Evolutionary conservation across 73 alveolate genomes (phyloP), one percentile per base, ranked within the genome.

Genomic region (Paramecium pentaurelia): DNA sequence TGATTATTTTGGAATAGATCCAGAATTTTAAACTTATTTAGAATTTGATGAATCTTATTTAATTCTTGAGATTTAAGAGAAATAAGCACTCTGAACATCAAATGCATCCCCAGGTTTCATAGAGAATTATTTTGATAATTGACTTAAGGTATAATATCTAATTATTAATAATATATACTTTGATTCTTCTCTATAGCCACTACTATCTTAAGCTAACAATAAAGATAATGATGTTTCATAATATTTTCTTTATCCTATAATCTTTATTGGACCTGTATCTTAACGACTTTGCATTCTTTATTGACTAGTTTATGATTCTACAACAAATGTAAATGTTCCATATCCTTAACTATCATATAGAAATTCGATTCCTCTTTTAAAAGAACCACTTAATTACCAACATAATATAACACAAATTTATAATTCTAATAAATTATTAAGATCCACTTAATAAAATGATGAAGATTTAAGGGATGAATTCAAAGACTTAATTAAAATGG

Each of bases 241-340:
- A 10, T 75, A 75, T 36, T 37, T 75, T 36, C 88, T 75, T 20
- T 75, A 12, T 6, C 88, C 88, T 37, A 75, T 32, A 16, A 75
- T 75, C 11, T 37, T 75, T 1, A 75, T 75, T n/a, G 88, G 88
- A 11, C 88, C 88, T 32, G 88, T 40, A 37, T 75, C 88, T 75
- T 75, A 10, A 11, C 49, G 28, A 40, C 64, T 75, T 6, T 37
- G 8, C 49, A 45, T 27, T 20, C 49, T 75, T n/a, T 45, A 22
- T 22, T 37, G 30, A 16, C 38, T 37, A 10, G 32, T 6, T 75
- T 75, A 75, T 3, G 88, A 75, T 37, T 75, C 88, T 18, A 75
- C n/a, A 38, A 34, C 58, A 75, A 75, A 75, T 12, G 88, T 75
- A 25, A 75, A 75, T 6, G 88, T 37, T n/a, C 88, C 88, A 75